Percentiles rank a stretch among this genome's conserved stretches.
Conservation (phyloP, 768 basidiomycete genomes). For the Boletus vinaceobasis region DNA sequence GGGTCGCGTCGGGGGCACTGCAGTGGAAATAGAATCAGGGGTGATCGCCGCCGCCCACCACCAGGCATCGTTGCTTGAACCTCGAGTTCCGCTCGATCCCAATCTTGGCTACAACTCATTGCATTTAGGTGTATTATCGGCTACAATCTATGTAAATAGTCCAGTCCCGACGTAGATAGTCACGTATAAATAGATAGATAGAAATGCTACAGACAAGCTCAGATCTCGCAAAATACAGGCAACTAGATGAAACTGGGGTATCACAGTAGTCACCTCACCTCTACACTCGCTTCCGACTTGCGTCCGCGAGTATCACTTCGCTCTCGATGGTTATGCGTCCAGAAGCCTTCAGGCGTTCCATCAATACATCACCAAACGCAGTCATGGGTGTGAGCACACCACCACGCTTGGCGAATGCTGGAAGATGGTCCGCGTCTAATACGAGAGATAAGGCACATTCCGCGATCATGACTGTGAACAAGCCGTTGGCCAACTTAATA, state of each 20-base stretch:
- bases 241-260: neutral
- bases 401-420: conserved; percentile 56
- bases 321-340: conserved; percentile 58
- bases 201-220: neutral
- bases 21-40: neutral
- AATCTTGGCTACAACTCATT: neutral
- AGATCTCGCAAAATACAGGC: neutral
- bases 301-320: conserved; percentile 32
- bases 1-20: conserved; percentile 5
- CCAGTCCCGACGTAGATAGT: neutral
- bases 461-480: conserved; percentile 61
- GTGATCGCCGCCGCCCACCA: too few species aligned
- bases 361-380: conserved; percentile 74
- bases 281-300: conserved; percentile 10
- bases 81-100: neutral
- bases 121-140: neutral
- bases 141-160: neutral
- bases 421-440: conserved; percentile 52
- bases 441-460: conserved; percentile 76
- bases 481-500: neutral
- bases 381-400: conserved; percentile 83
- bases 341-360: conserved; percentile 60
- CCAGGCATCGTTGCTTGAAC: neutral
- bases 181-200: neutral
- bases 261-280: neutral